Base-by-base conservation (phyloP, 495 filamentous ascomycete species). In the Penicillium desertorum region DNA sequence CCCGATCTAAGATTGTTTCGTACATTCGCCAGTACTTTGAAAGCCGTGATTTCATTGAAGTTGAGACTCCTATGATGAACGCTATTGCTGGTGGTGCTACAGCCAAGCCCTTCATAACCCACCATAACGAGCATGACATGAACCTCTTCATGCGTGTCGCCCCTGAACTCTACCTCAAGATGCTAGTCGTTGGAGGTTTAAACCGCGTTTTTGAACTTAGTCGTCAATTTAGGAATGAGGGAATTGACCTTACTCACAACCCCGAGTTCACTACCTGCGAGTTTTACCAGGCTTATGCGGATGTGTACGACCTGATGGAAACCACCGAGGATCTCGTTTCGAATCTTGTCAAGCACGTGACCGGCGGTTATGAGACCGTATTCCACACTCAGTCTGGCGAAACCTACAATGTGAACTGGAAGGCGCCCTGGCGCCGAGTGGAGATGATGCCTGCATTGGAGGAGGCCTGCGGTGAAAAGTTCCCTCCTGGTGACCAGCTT, bases 21-120 rank as follows among this genome's bases (percentile, higher is more conserved):
- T 96, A 88, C 67, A 86, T 98, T 57, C 89, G 93, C 59, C 81
- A 82, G 56, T 98, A 84, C 81, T 90, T 98, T 62, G 90, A 97
- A 62, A 80, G 80, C 52, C 81, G 84, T 48, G 90, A 91, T 56
- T 98, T 98, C 69, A 79, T 88, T 47, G 92, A 97, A 72, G 91
- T 98, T n/a, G 89, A 97, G 76, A 98, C 94, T 2, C 95, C 95
- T 9, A 96, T 98, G 85, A 90, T 99, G 87, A 95, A 96, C 66
- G 83, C 88, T 55, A 94, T 96, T 68, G 92, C 93, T 27, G 94
- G 94, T 66, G 94, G 94, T 58, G 94, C 94, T 19, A 98, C 95
- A 8, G 94, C 94, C 56, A 92, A 91, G 79, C 94, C 94, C 14
- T 99, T 98, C 73, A 79, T 88, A 57, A 97, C 94, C 3, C 88